Percentiles rank a stretch among this genome's conserved stretches.
These are phyloP conservation scores for Spiraea crenata DNA, from an alignment of 331 rosid species.

Conservation along the genomic window DNA sequence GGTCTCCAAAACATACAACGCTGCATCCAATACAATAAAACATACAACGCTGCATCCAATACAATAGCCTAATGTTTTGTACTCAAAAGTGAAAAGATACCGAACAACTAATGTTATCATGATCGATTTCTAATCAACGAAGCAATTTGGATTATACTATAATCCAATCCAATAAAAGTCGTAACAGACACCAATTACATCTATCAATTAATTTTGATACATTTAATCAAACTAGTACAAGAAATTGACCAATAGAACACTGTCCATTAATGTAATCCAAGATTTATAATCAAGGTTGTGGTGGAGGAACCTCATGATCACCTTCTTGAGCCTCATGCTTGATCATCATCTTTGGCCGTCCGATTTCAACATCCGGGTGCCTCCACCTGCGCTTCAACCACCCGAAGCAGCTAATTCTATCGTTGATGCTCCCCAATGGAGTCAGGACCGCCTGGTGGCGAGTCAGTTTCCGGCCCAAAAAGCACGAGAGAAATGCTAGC, in stretches of 20 bases:
- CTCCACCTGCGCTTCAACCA: constrained; percentile 45
- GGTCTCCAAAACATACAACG: neutral
- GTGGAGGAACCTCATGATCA: constrained; percentile 26
- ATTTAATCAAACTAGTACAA: too few relatives aligned
- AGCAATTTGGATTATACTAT: too few relatives aligned
- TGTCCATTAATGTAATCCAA: too few relatives aligned
- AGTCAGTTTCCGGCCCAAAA: constrained; percentile 37
- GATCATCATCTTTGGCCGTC: constrained; percentile 30
- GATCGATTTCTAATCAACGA: too few relatives aligned
- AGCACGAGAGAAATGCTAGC: constrained; percentile 57
- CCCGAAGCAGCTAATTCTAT: constrained; percentile 31
- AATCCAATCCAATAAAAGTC: too few relatives aligned
- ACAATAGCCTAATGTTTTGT: neutral
- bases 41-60: neutral
- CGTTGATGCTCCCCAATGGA: constrained; percentile 39
- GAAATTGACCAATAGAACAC: too few relatives aligned
- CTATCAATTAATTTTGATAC: too few relatives aligned
- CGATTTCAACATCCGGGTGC: constrained; percentile 30
- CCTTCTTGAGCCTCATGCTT: constrained; percentile 18
- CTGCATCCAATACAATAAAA: neutral
- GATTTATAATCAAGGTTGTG: constrained; percentile 5
- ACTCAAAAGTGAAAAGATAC: too few relatives aligned
- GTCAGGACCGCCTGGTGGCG: constrained; percentile 25
- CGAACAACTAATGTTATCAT: too few relatives aligned
- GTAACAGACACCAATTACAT: too few relatives aligned